Evolutionary conservation across 176 grass and related monocot species (phyloP).

Genomic region (Pontederia paniculata): DNA sequence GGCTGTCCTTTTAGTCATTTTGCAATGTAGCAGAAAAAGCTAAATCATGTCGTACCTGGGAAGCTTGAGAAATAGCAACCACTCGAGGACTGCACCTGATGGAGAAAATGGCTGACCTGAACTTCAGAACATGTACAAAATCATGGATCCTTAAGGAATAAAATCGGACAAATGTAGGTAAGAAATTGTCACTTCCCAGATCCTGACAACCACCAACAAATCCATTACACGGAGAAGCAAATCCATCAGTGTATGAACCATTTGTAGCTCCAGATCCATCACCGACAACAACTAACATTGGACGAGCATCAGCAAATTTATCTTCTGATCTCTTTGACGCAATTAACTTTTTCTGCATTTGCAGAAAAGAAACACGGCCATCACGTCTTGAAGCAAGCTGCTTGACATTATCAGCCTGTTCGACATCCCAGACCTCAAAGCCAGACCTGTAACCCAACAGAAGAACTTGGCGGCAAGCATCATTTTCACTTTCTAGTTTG

Average conservation of each 20-base stretch:
- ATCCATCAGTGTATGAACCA: conserved; percentile 66
- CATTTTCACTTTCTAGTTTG: conserved; percentile 51
- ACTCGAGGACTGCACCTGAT: conserved; percentile 85
- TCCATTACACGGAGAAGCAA: conserved; percentile 62
- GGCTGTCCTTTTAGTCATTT: neutral
- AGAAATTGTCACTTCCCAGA: conserved; percentile 51
- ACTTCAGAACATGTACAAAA: conserved; percentile 83
- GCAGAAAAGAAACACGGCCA: conserved; percentile 92
- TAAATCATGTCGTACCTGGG: conserved; percentile 53
- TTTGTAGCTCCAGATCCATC: conserved; percentile 67
- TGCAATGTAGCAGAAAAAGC: neutral
- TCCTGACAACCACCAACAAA: conserved; percentile 73
- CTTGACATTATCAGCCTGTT: conserved; percentile 80
- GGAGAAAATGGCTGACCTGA: conserved; percentile 88
- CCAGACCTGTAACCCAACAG: conserved; percentile 91
- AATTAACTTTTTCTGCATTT: conserved; percentile 78
- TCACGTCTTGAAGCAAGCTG: conserved; percentile 95
- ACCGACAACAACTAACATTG: conserved; percentile 83
- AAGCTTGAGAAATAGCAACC: conserved; percentile 86
- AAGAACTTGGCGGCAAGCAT: conserved; percentile 78
- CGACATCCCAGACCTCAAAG: conserved; percentile 98
- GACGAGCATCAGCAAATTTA: conserved; percentile 73
- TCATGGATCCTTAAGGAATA: conserved; percentile 84
- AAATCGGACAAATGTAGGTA: conserved; percentile 82
- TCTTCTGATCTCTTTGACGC: conserved; percentile 58